Percentiles rank a stretch among this genome's conserved stretches.
Evolutionary conservation across 179 eudicot genomes (phyloP).

Genomic region (Vitellaria paradoxa): DNA sequence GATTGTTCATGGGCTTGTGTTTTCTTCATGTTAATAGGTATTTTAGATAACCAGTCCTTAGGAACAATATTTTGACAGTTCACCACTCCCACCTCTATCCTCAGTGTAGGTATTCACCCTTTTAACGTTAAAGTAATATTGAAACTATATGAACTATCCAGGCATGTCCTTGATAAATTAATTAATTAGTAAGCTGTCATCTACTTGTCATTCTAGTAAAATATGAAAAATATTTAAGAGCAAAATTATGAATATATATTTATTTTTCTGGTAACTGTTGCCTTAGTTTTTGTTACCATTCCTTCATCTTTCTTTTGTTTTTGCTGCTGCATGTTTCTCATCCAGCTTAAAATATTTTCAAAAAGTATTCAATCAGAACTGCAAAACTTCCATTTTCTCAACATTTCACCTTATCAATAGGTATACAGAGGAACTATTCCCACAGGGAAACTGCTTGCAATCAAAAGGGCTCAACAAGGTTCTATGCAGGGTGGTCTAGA

Average conservation of each 20-base stretch:
- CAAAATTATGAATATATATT: background rate
- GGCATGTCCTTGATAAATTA: background rate
- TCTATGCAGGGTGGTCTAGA: slow-evolving; percentile 47
- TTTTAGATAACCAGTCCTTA: background rate
- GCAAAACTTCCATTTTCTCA: background rate
- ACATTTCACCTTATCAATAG: slow-evolving; percentile 14
- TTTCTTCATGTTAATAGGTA: background rate
- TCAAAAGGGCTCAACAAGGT: slow-evolving; percentile 27
- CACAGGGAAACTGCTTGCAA: slow-evolving; percentile 27
- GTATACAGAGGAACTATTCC: slow-evolving; percentile 50
- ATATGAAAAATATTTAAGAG: background rate
- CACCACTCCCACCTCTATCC: background rate
- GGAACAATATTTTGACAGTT: background rate
- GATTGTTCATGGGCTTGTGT: background rate
- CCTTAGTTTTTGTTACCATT: background rate
- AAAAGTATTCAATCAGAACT: background rate
- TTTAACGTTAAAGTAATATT: background rate
- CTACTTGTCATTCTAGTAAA: background rate
- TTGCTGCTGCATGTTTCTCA: background rate
- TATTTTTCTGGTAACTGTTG: background rate
- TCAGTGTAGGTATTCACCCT: background rate
- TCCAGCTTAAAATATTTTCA: background rate
- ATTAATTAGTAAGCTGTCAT: background rate
- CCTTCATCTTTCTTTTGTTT: background rate
- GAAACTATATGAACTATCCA: background rate